These are phyloP conservation scores for Colletotrichum tropicale DNA, from an alignment of 2,329 filamentous ascomycete genomes.

Conservation along the genomic window DNA sequence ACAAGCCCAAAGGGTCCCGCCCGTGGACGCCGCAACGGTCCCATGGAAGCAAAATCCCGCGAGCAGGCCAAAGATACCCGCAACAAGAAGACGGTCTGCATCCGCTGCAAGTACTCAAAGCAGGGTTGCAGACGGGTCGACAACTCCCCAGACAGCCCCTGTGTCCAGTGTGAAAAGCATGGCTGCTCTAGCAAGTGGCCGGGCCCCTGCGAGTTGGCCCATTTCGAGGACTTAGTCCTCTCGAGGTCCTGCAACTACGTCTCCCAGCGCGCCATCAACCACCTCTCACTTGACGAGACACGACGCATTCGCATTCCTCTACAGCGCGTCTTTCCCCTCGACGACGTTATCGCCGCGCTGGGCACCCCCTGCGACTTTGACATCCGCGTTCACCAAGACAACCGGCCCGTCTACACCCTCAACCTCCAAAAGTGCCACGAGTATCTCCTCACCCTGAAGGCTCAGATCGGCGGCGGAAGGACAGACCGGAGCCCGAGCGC, in stretches of 20 bases:
- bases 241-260: slow-evolving; percentile 49
- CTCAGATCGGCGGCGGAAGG: slow-evolving; percentile 40
- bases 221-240: slow-evolving; percentile 46
- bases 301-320: slow-evolving; percentile 42
- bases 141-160: background rate
- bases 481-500: slow-evolving; percentile 40
- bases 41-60: slow-evolving; percentile 7
- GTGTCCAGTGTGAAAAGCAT: slow-evolving; percentile 11
- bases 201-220: slow-evolving; percentile 42
- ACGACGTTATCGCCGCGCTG: slow-evolving; percentile 38
- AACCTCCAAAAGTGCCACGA: slow-evolving; percentile 43
- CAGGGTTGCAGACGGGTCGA: slow-evolving; percentile 5
- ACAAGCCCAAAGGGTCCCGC: background rate
- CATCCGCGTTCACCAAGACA: slow-evolving; percentile 44
- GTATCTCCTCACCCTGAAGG: slow-evolving; percentile 39
- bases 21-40: slow-evolving; percentile 13
- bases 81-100: slow-evolving; percentile 21
- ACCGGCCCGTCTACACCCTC: slow-evolving; percentile 43
- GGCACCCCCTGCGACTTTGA: slow-evolving; percentile 43
- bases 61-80: slow-evolving; percentile 16
- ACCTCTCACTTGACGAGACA: slow-evolving; percentile 37
- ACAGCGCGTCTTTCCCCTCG: slow-evolving; percentile 40
- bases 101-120: slow-evolving; percentile 20
- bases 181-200: slow-evolving; percentile 5
- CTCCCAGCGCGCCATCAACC: slow-evolving; percentile 46